Evolutionary conservation across 1,284 basidiomycete genomes (phyloP).

Genomic region (Ceratobasidium sp.): DNA sequence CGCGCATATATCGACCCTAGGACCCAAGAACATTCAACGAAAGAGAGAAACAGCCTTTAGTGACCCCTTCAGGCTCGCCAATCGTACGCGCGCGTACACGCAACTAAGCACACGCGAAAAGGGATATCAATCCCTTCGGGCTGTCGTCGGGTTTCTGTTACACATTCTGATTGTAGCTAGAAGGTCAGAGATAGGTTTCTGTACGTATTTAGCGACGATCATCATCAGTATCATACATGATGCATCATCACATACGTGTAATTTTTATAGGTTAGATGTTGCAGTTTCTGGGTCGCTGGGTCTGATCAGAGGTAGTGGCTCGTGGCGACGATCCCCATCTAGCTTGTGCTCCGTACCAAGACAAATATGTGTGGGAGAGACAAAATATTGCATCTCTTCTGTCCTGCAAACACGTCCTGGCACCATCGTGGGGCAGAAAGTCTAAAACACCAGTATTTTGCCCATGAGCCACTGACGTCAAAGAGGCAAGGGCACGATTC

Average conservation of each 20-base stretch:
- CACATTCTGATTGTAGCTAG: neutral
- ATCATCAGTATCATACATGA: too few species aligned
- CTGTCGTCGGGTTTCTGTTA: neutral
- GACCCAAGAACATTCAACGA: neutral
- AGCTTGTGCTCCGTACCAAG: neutral
- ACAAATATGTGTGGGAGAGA: neutral
- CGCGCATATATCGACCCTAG: neutral
- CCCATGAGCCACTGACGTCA: constrained; percentile 14
- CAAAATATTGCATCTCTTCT: too few species aligned
- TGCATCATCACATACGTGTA: too few species aligned
- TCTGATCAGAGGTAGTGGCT: neutral
- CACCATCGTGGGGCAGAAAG: neutral
- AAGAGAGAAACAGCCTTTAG: neutral
- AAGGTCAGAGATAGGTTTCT: neutral
- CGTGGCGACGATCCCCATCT: constrained; percentile 11
- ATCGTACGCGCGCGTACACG: neutral
- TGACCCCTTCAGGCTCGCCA: neutral
- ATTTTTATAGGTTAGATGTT: neutral
- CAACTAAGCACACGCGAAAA: neutral
- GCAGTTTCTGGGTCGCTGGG: neutral
- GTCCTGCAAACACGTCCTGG: neutral
- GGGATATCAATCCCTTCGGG: constrained; percentile 7
- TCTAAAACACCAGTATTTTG: neutral
- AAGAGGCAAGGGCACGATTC: neutral
- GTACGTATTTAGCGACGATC: neutral